Base-by-base conservation (phyloP, 192 early-diverging fungal species). In the Backusella tuberculispora region DNA sequence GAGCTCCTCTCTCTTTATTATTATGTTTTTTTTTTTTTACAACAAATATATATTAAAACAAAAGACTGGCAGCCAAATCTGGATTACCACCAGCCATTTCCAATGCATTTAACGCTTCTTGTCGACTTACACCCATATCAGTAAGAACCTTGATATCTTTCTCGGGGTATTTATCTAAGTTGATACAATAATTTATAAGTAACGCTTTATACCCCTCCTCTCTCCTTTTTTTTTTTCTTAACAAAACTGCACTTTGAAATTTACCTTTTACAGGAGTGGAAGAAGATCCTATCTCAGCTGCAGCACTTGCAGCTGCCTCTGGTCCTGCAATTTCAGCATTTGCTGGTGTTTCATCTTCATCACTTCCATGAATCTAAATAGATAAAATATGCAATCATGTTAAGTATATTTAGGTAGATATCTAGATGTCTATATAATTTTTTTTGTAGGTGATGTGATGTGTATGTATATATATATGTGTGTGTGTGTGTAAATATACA, bases 51-150 rank as follows among this genome's bases (percentile, higher is more conserved):
- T 63, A 66, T 74, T 89, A 85, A 79, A 99, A 97, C 43, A 97
- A 87, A 60, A 97, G 81, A 72, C 88, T 89, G 5, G 95, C 96
- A 7, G 97, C 97, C 37, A 93, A 63, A 42, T 99, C 96, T 8
- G 89, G 85, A 80, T 99, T 92, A 19, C 97, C 97, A 6, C 86
- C 87, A n/a, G 90, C 82, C 1, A 85, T 87, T 63, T 96, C 90
- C 67, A 99, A 84, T 26, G 92, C 90, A 64, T 84, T 72, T 68
- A 97, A 90, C 6, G 95, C 97, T 66, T 94, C 90, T 17, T 90
- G 85, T 41, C 94, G 83, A n/a, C 84, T 80, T 12, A 93, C 90
- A 2, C 97, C 97, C 42, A 99, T 73, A 67, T 88, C 89, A 78
- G 88, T 90, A 64, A 99, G 78, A 4, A 85, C 78, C 69, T 90